Conservation (phyloP, 2,329 filamentous ascomycete species). For the Fusarium fracticaudum region DNA sequence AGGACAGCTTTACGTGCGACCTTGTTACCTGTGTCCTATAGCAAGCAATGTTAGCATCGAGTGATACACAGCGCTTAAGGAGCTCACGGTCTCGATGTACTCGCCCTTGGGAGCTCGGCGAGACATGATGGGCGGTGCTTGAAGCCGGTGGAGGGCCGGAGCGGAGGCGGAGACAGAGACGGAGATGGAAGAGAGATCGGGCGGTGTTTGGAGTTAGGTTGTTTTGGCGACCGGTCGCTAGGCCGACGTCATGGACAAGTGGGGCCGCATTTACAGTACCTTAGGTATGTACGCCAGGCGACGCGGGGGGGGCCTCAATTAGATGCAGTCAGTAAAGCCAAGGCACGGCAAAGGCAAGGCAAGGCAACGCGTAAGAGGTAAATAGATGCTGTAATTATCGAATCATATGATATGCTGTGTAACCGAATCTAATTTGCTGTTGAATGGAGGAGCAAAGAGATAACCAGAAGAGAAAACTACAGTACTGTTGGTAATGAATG, state of each 20-base stretch:
- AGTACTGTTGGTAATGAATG: background rate
- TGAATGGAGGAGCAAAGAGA: background rate
- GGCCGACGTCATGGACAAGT: slow-evolving; percentile 28
- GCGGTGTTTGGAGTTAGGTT: slow-evolving; percentile 17
- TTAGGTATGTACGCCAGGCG: too few species aligned
- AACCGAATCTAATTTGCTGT: background rate
- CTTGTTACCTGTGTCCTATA: slow-evolving; percentile 96
- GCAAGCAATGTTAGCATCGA: background rate
- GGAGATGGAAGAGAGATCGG: slow-evolving; percentile 18
- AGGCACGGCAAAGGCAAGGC: background rate
- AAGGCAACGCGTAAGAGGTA: background rate
- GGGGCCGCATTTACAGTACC: slow-evolving; percentile 22
- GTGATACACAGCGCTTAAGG: background rate
- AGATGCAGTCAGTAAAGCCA: background rate
- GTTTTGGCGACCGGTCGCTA: slow-evolving; percentile 12
- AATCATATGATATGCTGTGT: background rate
- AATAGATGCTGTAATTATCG: background rate
- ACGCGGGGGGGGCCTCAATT: background rate
- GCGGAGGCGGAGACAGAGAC: slow-evolving; percentile 1
- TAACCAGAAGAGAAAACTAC: background rate
- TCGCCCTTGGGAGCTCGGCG: slow-evolving; percentile 84
- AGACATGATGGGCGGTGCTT: slow-evolving; percentile 65
- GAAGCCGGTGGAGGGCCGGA: slow-evolving; percentile 20
- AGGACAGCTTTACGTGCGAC: slow-evolving; percentile 92
- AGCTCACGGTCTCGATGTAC: slow-evolving; percentile 92